phyloP scores from a whole-genome alignment of 2,329 filamentous ascomycete genomes.

The Macroventuria anomochaeta region DNA sequence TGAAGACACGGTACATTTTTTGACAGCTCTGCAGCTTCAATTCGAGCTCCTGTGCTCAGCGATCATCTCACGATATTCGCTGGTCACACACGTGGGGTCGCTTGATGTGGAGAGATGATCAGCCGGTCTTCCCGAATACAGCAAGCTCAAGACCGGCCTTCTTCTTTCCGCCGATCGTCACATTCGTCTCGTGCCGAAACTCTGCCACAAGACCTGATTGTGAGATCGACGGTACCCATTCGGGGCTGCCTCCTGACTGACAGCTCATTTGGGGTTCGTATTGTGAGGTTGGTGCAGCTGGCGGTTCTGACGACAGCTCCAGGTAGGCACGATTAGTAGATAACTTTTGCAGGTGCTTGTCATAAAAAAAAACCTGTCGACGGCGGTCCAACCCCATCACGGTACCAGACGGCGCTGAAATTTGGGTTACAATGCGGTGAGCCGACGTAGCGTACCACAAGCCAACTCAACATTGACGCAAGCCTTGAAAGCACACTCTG shows the following conservation, averaged over 20 bases:
- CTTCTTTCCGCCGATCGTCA: constrained; percentile 25
- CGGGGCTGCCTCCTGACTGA: constrained; percentile 1
- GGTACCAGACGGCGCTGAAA: constrained; percentile 1
- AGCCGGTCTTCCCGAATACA: constrained; percentile 27
- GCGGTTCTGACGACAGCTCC: background rate
- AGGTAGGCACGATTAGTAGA: background rate
- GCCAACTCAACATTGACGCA: background rate
- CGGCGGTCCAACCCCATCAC: constrained; percentile 3
- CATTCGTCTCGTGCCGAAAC: constrained; percentile 1
- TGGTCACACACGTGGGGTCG: constrained; percentile 29
- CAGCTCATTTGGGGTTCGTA: constrained; percentile 3
- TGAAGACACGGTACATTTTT: background rate
- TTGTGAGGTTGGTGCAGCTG: background rate
- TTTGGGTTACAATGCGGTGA: constrained; percentile 5
- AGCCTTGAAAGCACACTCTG: background rate
- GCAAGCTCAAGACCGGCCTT: constrained; percentile 13
- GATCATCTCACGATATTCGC: constrained; percentile 3
- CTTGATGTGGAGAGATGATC: constrained; percentile 26
- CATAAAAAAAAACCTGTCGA: background rate
- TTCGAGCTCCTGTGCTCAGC: background rate
- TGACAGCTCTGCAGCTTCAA: background rate
- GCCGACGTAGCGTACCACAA: constrained; percentile 8
- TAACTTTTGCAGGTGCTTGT: background rate
- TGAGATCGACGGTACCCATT: constrained; percentile 11
- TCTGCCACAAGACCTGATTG: constrained; percentile 3